Base-by-base conservation (phyloP, 2,329 filamentous ascomycete genomes). In the Fusarium sacchari region DNA sequence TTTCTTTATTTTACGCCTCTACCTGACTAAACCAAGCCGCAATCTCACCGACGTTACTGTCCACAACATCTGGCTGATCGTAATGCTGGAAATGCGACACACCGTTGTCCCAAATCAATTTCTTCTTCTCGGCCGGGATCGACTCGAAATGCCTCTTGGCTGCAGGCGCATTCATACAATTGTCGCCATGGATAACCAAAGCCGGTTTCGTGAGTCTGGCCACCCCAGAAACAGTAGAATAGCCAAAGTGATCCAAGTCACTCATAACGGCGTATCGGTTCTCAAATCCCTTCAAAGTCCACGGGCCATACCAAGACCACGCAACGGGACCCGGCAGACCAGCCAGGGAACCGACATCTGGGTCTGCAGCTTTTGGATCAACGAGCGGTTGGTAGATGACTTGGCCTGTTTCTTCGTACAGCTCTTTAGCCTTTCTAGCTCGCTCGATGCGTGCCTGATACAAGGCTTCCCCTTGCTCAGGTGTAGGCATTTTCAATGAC, bases 1-100 rank as follows among this genome's bases (percentile, higher is more conserved):
- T 20, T 5, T 26, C 24, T 26, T 8, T 3, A 0, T 6, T 32
- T 17, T n/a, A 44, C 5, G 1, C 7, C 10, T 6, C 14, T 3
- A 40, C 24, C 14, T 42, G 26, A 3, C 5, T 22, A 40, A 56
- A 56, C 52, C 52, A 56, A 20, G 52, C 52, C 3, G 37, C 52
- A 42, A 56, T 56, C 12, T 56, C 52, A 11, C 52, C 52, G 32
- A 56, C 28, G 5, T 42, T 56, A 2, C 6, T 17, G 11, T 56
- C 52, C 2, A 56, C 37, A 20, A 56, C 11, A 24, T 56, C 52
- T 8, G 52, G 52, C 37, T 56, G 52, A 11, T 56, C 52, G 20
- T 56, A 56, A 32, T 56, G 52, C 22, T 56, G 52, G 5, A 56
- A 56, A 32, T 56, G 52, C 11, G 52, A 56, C 3, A 56, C 52